Evolutionary conservation across 1,139 yeast genomes (phyloP).

Genomic region (Candida pseudoviswanathii): DNA sequence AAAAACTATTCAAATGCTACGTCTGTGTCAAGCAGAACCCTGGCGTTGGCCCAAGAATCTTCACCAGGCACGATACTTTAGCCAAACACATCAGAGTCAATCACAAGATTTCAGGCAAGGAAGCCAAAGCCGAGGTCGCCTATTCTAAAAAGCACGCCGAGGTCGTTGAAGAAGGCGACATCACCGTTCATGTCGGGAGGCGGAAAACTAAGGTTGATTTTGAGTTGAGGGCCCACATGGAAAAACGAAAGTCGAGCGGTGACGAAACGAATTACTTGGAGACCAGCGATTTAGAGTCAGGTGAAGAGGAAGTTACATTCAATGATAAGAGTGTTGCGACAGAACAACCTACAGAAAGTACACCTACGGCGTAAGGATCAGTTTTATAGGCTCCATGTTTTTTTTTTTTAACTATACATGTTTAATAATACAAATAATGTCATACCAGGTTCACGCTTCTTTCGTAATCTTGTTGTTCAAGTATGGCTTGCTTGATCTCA

Average conservation of each 20-base stretch:
- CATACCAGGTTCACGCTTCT: constrained; percentile 10
- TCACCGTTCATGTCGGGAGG: constrained; percentile 51
- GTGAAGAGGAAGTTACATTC: constrained; percentile 26
- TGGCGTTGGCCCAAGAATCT: constrained; percentile 61
- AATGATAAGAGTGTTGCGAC: constrained; percentile 4
- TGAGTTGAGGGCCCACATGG: constrained; percentile 52
- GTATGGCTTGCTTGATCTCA: constrained; percentile 60
- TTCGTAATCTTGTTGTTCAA: constrained; percentile 66
- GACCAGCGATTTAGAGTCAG: constrained; percentile 25
- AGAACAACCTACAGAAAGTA: neutral
- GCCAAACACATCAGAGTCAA: constrained; percentile 91
- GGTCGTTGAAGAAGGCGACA: constrained; percentile 47
- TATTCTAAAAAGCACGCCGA: constrained; percentile 52
- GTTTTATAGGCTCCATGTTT: neutral
- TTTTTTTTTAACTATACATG: constrained; percentile 3
- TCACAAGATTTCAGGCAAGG: constrained; percentile 71
- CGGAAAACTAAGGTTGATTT: constrained; percentile 52
- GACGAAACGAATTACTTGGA: constrained; percentile 18
- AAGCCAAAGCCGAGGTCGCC: constrained; percentile 59
- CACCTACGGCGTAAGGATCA: neutral
- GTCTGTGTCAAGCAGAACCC: constrained; percentile 73
- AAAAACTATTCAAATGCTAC: constrained; percentile 83
- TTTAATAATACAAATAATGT: constrained; percentile 9
- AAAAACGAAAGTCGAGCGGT: constrained; percentile 29
- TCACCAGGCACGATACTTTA: constrained; percentile 91